phyloP scores from a whole-genome alignment of 2,329 filamentous ascomycete species.

The Cryphonectria naterciae region DNA sequence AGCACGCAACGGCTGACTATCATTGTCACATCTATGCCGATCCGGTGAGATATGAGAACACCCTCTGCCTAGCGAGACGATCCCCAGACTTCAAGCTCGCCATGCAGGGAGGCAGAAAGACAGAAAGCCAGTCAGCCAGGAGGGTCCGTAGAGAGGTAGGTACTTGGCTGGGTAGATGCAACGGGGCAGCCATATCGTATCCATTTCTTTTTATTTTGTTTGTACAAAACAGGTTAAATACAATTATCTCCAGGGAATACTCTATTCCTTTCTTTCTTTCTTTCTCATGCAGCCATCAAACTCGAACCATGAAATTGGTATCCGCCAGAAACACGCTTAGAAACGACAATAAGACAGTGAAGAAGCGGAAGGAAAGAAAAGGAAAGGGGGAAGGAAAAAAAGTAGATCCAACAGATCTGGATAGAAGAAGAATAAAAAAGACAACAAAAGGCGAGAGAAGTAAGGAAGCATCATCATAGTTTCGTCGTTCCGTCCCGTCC shows the following conservation, averaged over 20 bases:
- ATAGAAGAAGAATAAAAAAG: neutral
- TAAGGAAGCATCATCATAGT: neutral
- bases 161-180: neutral
- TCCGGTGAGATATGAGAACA: too few relatives aligned
- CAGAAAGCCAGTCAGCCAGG: neutral
- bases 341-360: neutral
- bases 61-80: neutral
- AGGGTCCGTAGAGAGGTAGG: neutral
- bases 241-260: neutral
- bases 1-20: neutral
- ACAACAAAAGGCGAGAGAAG: neutral
- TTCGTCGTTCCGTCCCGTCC: neutral
- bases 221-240: neutral
- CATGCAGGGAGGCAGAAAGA: neutral
- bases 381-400: neutral
- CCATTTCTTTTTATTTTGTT: neutral
- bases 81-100: neutral
- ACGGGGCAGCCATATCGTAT: neutral
- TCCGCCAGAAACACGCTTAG: neutral
- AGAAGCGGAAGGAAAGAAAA: too few relatives aligned
- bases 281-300: neutral
- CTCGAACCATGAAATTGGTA: neutral
- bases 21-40: neutral
- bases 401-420: neutral
- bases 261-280: neutral